Base-by-base conservation (phyloP, 805 yeast genomes). In the Pichia thaimueangensis region DNA sequence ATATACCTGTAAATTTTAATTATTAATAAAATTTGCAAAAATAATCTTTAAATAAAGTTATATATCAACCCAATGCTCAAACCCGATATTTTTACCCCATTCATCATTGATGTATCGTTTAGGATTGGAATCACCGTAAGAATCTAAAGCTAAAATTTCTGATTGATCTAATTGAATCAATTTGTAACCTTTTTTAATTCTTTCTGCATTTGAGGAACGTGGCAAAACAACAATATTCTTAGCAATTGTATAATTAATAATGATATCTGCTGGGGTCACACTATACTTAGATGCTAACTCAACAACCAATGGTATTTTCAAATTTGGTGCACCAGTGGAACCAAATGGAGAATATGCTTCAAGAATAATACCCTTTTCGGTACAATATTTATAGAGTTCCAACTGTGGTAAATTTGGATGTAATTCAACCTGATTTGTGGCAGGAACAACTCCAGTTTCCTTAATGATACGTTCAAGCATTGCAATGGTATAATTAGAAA, bases 331-430 rank as follows among this genome's bases (percentile, higher is more conserved):
- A 35, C 84, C 84, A 16, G 65, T 57, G 2, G 80, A 66, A 6
- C 89, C 93, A 40, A 78, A 64, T 10, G 86, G 85, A 21, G 82
- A 73, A 51, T 73, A 80, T 0, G 83, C 82, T 25, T 68, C 71
- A 6, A 77, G 53, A 4, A 63, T 45, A 34, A 73, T 70, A 4
- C 62, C 58, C 37, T 71, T 54, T 16, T 60, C 43, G 37, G 58
- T 50, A 41, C 68, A 61, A 45, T 59, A 71, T 9, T 65, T 61
- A 24, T 64, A 64, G 45, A 72, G 56, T 19, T 70, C 73, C 17
- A 60, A 48, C 43, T 71, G 61, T 1, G 64, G 69, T 11, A 70
- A 62, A 37, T 64, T 66, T 29, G 74, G 73, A 50, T 74, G 79
- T 27, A 68, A 56, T 55, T 73, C 78, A 30, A 79, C 64, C 60